Percentiles rank a stretch among this genome's conserved stretches.
phyloP scores from a whole-genome alignment of 2,329 filamentous ascomycete species.

The Cryphonectria nitschkei region DNA sequence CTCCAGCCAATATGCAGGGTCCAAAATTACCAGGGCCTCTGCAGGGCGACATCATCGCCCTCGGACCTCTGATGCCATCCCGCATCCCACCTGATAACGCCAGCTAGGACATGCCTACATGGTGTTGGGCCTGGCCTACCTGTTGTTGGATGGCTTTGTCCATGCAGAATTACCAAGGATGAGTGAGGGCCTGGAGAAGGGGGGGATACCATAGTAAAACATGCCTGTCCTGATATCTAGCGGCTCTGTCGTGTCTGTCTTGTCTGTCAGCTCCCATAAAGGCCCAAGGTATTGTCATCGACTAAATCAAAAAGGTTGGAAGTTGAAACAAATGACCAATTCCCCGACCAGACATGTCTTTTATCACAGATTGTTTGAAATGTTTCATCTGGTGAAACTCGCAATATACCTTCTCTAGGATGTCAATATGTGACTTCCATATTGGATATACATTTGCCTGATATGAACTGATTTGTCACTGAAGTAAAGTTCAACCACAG shows the following conservation, averaged over 20 bases:
- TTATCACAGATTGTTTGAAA: too few relatives aligned
- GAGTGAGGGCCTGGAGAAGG: too few relatives aligned
- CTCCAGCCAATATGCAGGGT: slow-evolving; percentile 32
- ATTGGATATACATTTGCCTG: too few relatives aligned
- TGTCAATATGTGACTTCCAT: too few relatives aligned
- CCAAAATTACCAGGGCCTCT: slow-evolving; percentile 23
- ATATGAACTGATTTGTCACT: not conserved
- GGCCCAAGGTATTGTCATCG: not conserved
- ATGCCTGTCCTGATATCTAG: not conserved
- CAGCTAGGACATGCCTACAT: slow-evolving; percentile 13
- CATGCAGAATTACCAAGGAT: not conserved
- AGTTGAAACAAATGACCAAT: too few relatives aligned
- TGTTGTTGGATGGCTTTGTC: slow-evolving; percentile 1
- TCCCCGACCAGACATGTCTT: not conserved
- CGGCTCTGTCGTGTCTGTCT: not conserved
- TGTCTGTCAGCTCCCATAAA: not conserved
- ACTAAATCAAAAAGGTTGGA: not conserved
- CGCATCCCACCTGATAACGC: slow-evolving; percentile 20
- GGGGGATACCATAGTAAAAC: too few relatives aligned
- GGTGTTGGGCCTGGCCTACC: not conserved
- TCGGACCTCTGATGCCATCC: slow-evolving; percentile 13
- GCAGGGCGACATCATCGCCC: slow-evolving; percentile 27
- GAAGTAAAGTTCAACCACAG: not conserved
- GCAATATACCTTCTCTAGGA: too few relatives aligned
- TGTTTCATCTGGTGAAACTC: too few relatives aligned